Percentiles rank a stretch among this genome's conserved stretches.
These are phyloP conservation scores for Cytospora chrysosperma DNA, from an alignment of 2,329 filamentous ascomycete genomes.

Conservation along the genomic window DNA sequence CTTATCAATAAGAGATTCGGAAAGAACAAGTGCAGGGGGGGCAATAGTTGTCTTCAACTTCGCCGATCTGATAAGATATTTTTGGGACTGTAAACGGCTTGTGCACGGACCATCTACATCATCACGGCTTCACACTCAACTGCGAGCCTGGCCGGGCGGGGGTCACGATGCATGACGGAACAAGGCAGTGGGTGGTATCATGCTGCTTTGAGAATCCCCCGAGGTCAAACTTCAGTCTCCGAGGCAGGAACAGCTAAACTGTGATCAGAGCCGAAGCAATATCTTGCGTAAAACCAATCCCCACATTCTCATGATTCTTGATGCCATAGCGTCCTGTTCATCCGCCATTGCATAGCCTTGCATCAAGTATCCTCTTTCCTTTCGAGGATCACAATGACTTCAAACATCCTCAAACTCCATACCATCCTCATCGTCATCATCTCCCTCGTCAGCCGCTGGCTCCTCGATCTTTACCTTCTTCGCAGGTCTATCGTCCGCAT, in stretches of 20 bases:
- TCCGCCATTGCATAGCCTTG: constrained; percentile 1
- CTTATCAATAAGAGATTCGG: not conserved
- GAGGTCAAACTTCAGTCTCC: not conserved
- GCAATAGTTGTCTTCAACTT: too few relatives aligned
- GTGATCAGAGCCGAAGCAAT: not conserved
- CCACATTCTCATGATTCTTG: not conserved
- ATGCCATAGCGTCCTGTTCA: constrained; percentile 11
- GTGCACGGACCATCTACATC: constrained; percentile 16
- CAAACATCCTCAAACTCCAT: constrained; percentile 60
- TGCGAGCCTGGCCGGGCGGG: not conserved
- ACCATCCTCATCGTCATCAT: constrained; percentile 51
- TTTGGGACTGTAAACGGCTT: not conserved
- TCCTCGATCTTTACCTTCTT: constrained; percentile 64
- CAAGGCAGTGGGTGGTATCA: not conserved
- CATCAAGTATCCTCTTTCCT: not conserved
- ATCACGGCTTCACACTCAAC: not conserved
- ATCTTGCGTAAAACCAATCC: not conserved
- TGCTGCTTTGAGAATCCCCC: not conserved
- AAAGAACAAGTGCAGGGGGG: too few relatives aligned
- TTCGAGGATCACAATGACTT: not conserved
- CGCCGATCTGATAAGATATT: not conserved
- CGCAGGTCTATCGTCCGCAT: constrained; percentile 44
- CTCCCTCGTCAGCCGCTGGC: constrained; percentile 27
- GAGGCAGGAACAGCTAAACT: not conserved
- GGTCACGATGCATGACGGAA: not conserved